phyloP scores from a whole-genome alignment of 2,329 filamentous ascomycete genomes.

The Helotiales sp. region DNA sequence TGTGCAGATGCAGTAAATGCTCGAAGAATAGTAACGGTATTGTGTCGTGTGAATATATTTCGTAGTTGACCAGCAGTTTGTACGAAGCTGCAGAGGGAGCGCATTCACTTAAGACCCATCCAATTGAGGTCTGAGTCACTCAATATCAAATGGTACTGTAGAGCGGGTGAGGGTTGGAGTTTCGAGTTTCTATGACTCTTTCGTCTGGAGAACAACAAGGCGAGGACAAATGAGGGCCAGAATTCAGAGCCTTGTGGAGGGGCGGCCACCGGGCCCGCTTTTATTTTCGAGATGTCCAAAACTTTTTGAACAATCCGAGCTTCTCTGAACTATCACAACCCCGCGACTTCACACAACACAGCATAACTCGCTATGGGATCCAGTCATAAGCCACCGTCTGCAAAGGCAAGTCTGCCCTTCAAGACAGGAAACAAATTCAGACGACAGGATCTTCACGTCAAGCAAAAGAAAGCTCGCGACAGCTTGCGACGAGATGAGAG shows the following conservation, averaged over 20 bases:
- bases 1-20: conserved; percentile 47
- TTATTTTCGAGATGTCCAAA: conserved; percentile 21
- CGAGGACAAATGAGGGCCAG: neutral
- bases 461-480: conserved; percentile 78
- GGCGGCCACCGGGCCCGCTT: conserved; percentile 17
- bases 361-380: conserved; percentile 51
- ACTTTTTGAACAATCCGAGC: conserved; percentile 18
- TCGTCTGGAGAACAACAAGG: conserved; percentile 4
- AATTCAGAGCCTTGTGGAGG: conserved; percentile 19
- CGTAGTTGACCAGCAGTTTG: conserved; percentile 38
- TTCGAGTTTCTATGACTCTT: conserved; percentile 29
- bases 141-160: conserved; percentile 11
- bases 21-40: conserved; percentile 23
- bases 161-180: conserved; percentile 10
- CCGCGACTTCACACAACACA: conserved; percentile 24
- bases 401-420: conserved; percentile 53
- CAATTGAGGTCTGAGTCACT: conserved; percentile 38
- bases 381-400: conserved; percentile 46
- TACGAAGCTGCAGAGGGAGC: conserved; percentile 46
- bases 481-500: conserved; percentile 77
- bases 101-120: conserved; percentile 45
- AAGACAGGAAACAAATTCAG: conserved; percentile 78
- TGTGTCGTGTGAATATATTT: conserved; percentile 21
- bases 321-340: conserved; percentile 19
- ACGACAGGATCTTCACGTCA: conserved; percentile 77